These are phyloP conservation scores for Musa beccarii DNA, from an alignment of 176 grass and related monocot species.

Conservation along the genomic window DNA sequence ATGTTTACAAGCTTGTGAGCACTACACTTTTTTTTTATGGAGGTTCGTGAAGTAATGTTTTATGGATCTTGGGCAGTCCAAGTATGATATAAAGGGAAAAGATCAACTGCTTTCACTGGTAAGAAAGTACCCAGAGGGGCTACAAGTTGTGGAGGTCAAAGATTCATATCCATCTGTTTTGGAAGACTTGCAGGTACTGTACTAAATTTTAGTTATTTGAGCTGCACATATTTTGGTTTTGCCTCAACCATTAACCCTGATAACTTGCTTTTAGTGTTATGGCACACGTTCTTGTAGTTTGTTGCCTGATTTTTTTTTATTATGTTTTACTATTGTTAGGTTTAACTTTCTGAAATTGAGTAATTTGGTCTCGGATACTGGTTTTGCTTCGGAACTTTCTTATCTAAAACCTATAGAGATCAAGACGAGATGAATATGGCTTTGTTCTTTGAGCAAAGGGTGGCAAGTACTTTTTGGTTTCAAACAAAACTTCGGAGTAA, in stretches of 20 bases:
- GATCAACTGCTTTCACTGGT: slow-evolving; percentile 63
- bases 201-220: background rate
- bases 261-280: background rate
- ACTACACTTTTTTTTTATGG: slow-evolving; percentile 28
- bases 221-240: background rate
- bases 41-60: slow-evolving; percentile 42
- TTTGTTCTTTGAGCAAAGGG: background rate
- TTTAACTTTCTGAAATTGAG: background rate
- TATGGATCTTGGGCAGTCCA: slow-evolving; percentile 37
- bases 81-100: slow-evolving; percentile 78
- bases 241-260: background rate
- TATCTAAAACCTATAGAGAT: background rate
- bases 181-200: slow-evolving; percentile 60
- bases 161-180: slow-evolving; percentile 62
- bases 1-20: slow-evolving; percentile 63
- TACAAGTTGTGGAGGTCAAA: slow-evolving; percentile 73
- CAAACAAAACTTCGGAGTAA: background rate
- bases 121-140: slow-evolving; percentile 55
- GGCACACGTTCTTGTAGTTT: background rate
- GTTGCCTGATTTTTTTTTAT: background rate
- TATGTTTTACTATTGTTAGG: background rate
- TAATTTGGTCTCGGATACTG: background rate
- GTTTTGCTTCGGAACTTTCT: background rate
- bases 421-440: background rate
- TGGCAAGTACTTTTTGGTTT: background rate